Conservation (phyloP, 148 eudicot genomes). For the Beta vulgaris region DNA sequence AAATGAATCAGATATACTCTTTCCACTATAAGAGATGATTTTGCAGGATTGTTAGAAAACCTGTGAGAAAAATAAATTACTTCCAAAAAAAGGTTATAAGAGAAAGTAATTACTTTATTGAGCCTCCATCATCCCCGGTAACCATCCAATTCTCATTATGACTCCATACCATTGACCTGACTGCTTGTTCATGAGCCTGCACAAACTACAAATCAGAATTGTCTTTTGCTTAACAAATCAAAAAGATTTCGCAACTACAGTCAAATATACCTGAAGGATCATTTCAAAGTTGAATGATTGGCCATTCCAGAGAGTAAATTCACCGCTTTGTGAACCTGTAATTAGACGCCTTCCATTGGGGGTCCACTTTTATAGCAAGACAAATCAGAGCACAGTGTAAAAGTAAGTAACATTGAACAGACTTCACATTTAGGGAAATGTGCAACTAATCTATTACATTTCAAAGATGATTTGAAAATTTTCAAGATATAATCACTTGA, state of each 20-base stretch:
- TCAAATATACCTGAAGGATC: slow-evolving; percentile 73
- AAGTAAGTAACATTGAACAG: slow-evolving; percentile 1
- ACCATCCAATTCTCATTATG: slow-evolving; percentile 99
- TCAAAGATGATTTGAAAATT: background rate
- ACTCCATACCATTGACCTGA: slow-evolving; percentile 99
- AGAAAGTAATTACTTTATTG: slow-evolving; percentile 59
- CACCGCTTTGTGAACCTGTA: slow-evolving; percentile 97
- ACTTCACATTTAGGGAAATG: background rate
- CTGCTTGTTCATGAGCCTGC: slow-evolving; percentile 98
- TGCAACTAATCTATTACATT: background rate
- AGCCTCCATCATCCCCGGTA: slow-evolving; percentile 96
- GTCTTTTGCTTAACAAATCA: background rate
- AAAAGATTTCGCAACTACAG: background rate
- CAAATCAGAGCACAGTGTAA: slow-evolving; percentile 21
- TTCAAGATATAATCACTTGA: background rate
- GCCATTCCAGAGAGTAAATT: slow-evolving; percentile 97
- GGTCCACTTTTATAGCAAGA: slow-evolving; percentile 70
- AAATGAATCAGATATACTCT: background rate
- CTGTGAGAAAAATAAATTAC: background rate
- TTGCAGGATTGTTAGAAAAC: background rate
- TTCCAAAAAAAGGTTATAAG: background rate
- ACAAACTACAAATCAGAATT: background rate
- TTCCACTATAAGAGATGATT: background rate
- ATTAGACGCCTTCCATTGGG: slow-evolving; percentile 97
- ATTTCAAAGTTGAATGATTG: slow-evolving; percentile 98